phyloP scores from a whole-genome alignment of 805 yeast genomes.

The Ogataea siamensis region DNA sequence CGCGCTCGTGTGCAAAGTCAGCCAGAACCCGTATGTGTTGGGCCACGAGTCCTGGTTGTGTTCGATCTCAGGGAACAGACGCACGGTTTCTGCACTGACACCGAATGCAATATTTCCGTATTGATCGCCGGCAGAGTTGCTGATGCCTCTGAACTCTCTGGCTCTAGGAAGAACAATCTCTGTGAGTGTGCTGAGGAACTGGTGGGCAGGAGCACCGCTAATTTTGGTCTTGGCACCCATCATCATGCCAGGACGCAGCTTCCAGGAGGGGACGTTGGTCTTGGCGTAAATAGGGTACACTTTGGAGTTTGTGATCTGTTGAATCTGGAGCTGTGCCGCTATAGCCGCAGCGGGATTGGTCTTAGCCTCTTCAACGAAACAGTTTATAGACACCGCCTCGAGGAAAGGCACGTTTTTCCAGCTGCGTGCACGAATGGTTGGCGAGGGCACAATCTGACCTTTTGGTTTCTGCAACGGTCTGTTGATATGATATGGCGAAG shows the following conservation, averaged over 20 bases:
- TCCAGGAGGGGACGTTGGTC: slow-evolving; percentile 82
- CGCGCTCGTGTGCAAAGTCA: slow-evolving; percentile 83
- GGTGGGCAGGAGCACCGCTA: slow-evolving; percentile 77
- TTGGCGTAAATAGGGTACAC: slow-evolving; percentile 72
- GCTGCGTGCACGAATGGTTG: slow-evolving; percentile 67
- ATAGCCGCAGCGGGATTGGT: slow-evolving; percentile 70
- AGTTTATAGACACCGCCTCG: slow-evolving; percentile 64
- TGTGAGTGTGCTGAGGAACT: slow-evolving; percentile 80
- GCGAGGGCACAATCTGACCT: slow-evolving; percentile 73
- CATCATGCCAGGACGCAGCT: slow-evolving; percentile 78
- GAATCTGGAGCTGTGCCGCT: slow-evolving; percentile 74
- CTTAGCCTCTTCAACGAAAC: slow-evolving; percentile 72
- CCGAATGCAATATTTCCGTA: slow-evolving; percentile 88
- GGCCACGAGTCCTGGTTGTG: slow-evolving; percentile 89
- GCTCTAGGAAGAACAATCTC: slow-evolving; percentile 93
- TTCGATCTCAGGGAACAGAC: slow-evolving; percentile 90
- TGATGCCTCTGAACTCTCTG: slow-evolving; percentile 80
- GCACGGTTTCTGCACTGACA: slow-evolving; percentile 69
- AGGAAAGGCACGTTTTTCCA: slow-evolving; percentile 71
- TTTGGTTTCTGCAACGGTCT: slow-evolving; percentile 74
- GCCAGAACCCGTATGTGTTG: slow-evolving; percentile 77
- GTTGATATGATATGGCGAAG: slow-evolving; percentile 85
- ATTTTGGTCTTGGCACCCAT: slow-evolving; percentile 87
- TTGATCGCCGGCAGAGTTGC: slow-evolving; percentile 74
- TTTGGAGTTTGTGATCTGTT: slow-evolving; percentile 91